These are phyloP conservation scores for Henckelia pumila DNA, from an alignment of 257 asterid species.

Conservation along the genomic window DNA sequence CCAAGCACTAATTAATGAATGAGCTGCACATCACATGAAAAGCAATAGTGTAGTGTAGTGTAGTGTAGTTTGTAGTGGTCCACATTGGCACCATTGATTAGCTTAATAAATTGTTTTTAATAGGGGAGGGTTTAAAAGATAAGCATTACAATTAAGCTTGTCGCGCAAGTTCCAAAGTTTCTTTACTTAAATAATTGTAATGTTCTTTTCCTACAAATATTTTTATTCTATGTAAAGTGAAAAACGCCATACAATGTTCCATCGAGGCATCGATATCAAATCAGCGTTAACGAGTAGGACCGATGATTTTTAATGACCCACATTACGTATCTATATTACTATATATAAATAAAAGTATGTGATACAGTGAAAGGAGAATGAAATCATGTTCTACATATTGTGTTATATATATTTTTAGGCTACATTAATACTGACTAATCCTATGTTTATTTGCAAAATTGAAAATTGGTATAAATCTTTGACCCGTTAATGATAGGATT, in stretches of 20 bases:
- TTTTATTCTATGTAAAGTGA: not conserved
- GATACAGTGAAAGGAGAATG: too few relatives aligned
- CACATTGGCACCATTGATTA: slow-evolving; percentile 35
- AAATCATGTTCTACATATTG: too few relatives aligned
- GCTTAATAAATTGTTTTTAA: slow-evolving; percentile 32
- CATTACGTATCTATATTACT: too few relatives aligned
- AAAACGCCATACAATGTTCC: not conserved
- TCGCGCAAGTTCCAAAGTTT: slow-evolving; percentile 29
- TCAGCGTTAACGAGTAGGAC: not conserved
- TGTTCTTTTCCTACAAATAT: not conserved
- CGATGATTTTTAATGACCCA: too few relatives aligned
- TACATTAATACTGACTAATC: too few relatives aligned
- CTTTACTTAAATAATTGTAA: slow-evolving; percentile 26
- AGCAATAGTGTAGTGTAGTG: slow-evolving; percentile 32
- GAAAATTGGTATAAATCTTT: too few relatives aligned
- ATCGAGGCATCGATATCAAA: not conserved
- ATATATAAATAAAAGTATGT: too few relatives aligned
- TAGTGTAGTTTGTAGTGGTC: slow-evolving; percentile 39
- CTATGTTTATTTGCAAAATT: too few relatives aligned
- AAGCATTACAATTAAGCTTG: slow-evolving; percentile 30
- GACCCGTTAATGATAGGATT: too few relatives aligned
- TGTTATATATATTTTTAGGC: too few relatives aligned
- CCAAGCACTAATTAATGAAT: not conserved
- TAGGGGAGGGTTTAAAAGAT: slow-evolving; percentile 31
- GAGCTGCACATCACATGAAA: slow-evolving; percentile 39